Conservation (phyloP, 345 rosid species). For the Euphorbia lathyris region DNA sequence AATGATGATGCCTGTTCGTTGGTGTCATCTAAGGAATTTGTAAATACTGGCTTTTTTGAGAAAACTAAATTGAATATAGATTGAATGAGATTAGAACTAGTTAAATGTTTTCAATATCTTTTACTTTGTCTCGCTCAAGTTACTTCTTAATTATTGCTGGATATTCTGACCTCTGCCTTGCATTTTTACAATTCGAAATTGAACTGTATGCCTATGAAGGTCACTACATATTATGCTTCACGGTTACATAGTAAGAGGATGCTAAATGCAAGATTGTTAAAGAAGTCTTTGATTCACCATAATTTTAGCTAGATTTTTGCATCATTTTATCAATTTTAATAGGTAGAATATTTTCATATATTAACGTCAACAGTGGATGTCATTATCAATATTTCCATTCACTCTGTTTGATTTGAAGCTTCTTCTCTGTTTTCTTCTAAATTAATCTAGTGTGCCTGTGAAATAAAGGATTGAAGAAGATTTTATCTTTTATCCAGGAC, state of each 20-base stretch:
- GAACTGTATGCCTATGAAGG: background rate
- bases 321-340: background rate
- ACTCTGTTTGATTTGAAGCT: slow-evolving; percentile 1
- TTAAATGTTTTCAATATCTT: background rate
- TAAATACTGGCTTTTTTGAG: background rate
- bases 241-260: background rate
- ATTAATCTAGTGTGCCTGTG: background rate
- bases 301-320: background rate
- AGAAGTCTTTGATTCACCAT: background rate
- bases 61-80: background rate
- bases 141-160: background rate
- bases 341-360: background rate
- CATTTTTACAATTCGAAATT: background rate
- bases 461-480: slow-evolving; percentile 15
- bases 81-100: background rate
- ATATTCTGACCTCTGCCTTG: background rate
- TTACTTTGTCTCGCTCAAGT: background rate
- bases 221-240: background rate
- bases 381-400: slow-evolving; percentile 1
- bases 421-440: background rate
- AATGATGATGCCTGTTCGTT: background rate
- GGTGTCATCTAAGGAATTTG: background rate
- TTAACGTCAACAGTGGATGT: background rate
- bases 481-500: slow-evolving; percentile 53
- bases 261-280: background rate